phyloP scores from a whole-genome alignment of 1,284 basidiomycete species.

The Cerioporus squamosus region DNA sequence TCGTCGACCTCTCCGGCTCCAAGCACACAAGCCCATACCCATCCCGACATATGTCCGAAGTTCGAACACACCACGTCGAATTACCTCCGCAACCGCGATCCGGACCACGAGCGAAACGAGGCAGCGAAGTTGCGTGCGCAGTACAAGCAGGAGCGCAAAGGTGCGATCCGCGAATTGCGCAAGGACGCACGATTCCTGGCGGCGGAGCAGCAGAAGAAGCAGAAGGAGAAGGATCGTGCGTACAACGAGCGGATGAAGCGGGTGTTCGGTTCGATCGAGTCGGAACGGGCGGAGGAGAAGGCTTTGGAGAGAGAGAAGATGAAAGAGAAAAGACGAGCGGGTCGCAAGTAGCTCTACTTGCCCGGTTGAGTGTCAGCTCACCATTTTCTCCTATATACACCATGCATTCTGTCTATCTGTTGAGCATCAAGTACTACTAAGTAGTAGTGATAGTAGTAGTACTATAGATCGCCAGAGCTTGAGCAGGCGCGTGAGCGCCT shows the following conservation, averaged over 20 bases:
- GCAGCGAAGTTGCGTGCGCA: conserved; percentile 85
- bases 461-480: not conserved
- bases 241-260: conserved; percentile 86
- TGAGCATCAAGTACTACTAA: too few relatives aligned
- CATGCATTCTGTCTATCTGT: too few relatives aligned
- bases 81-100: conserved; percentile 85
- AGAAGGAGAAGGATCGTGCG: conserved; percentile 79
- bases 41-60: conserved; percentile 94
- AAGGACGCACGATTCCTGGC: conserved; percentile 97
- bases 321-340: conserved; percentile 77
- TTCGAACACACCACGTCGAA: conserved; percentile 88
- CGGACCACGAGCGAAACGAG: conserved; percentile 91
- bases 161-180: conserved; percentile 94
- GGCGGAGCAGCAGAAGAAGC: conserved; percentile 82
- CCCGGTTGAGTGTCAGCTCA: too few relatives aligned
- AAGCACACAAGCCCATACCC: conserved; percentile 96
- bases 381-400: too few relatives aligned
- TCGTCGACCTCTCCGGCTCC: conserved; percentile 83
- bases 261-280: conserved; percentile 82
- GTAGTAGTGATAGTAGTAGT: too few relatives aligned
- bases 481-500: not conserved
- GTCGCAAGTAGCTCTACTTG: conserved; percentile 53
- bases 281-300: conserved; percentile 96
- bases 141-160: conserved; percentile 96
- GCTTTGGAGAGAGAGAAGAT: conserved; percentile 84